Percentiles rank a stretch among this genome's conserved stretches.
Conservation (phyloP, 2,329 filamentous ascomycete genomes). For the Ascosphaera pollenicola region DNA sequence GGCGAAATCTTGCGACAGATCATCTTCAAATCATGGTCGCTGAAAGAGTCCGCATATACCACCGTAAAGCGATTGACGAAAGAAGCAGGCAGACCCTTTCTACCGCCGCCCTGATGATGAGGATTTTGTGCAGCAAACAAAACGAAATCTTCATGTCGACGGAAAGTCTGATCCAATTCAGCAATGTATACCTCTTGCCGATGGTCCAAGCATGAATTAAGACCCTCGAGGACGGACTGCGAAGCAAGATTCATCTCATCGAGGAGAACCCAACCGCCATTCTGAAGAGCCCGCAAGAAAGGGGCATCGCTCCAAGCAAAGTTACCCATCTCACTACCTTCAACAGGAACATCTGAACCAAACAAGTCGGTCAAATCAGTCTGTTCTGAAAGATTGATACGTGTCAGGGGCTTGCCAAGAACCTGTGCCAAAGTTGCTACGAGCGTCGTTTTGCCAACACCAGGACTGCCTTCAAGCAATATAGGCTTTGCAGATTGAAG, state of each 20-base stretch:
- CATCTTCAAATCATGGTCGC: constrained; percentile 52
- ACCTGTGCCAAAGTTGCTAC: constrained; percentile 64
- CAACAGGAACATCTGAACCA: constrained; percentile 84
- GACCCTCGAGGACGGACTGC: constrained; percentile 83
- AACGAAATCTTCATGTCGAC: constrained; percentile 71
- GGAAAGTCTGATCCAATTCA: constrained; percentile 85
- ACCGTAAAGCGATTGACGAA: constrained; percentile 98
- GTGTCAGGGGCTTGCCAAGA: constrained; percentile 60
- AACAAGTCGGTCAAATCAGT: constrained; percentile 96
- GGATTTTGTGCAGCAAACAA: constrained; percentile 96
- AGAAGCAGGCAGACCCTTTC: constrained; percentile 82
- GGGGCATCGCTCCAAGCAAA: constrained; percentile 94
- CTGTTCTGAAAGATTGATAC: constrained; percentile 95
- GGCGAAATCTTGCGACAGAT: constrained; percentile 69
- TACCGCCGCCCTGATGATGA: constrained; percentile 85
- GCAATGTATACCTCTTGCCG: constrained; percentile 89
- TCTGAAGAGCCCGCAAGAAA: constrained; percentile 91
- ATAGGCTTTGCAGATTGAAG: constrained; percentile 80
- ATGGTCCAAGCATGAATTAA: constrained; percentile 93
- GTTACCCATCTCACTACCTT: constrained; percentile 72
- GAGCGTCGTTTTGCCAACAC: constrained; percentile 91
- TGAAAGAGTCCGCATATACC: constrained; percentile 86
- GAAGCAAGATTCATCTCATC: constrained; percentile 99
- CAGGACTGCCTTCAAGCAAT: constrained; percentile 86
- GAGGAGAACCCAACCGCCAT: constrained; percentile 83